Evolutionary conservation across 768 basidiomycete genomes (phyloP), one percentile per base, ranked within the genome.

Genomic region (Tylopilus sp.): DNA sequence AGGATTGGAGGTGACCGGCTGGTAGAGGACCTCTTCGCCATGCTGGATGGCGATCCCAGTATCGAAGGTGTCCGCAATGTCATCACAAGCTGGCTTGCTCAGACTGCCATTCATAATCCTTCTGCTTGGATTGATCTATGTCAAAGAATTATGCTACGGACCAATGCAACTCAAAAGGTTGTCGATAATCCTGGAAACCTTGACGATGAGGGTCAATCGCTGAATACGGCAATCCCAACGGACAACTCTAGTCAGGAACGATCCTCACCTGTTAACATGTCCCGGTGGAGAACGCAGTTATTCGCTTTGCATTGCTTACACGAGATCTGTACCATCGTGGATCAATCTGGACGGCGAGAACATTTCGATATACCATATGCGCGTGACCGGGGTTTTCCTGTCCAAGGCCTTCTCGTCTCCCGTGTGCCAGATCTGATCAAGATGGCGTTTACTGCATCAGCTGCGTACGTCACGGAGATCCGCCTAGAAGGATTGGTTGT

Each of bases 61-160:
- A 88, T 98, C 15, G 88, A 95, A 57, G 97, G 97, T 4, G 94
- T 98, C 21, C 78, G 90, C 26, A 88, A 91, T 55, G 93, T 98
- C 51, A 98, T 98, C 59, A 75, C 81, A 12, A 91, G 88, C 57
- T 99, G 97, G 97, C 75, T 98, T 7, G 83, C 88, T 56, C 97
- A 99, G 68, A 98, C 97, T 0, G 95, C 92, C 1, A 78, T 90
- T 18, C 82, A 90, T 50, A 91, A 94, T 55, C 95, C 97, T 0
- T 93, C 89, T 0, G 97, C 95, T 1, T 99, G 97, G 97, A 97
- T 99, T 50, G 94, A 95, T 63, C 77, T 98, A 1, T 98, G 95
- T 61, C 95, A 98, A 68, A 77, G 93, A 22, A 98, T 99, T 64
- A 98, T 99, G 93, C 85, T 91, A 6, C 79, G 91, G 10, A 95